Conservation (phyloP, 2,329 filamentous ascomycete genomes). For the Leptographium lundbergii region DNA sequence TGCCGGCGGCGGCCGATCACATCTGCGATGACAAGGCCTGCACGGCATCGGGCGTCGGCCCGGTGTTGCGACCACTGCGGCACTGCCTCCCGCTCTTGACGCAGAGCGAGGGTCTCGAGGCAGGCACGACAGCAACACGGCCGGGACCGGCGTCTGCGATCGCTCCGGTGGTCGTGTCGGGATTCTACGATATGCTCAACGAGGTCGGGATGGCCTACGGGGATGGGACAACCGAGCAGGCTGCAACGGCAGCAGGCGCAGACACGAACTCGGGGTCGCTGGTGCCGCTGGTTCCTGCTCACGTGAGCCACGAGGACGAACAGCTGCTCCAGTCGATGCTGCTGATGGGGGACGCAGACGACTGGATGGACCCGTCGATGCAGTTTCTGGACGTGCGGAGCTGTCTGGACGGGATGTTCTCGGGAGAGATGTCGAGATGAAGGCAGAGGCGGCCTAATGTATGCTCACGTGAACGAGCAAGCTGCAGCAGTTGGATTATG, state of each 20-base stretch:
- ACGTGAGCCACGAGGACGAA: background rate
- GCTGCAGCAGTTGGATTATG: too few relatives aligned
- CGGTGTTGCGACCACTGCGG: conserved; percentile 4
- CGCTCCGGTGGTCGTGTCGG: background rate
- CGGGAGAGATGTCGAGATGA: background rate
- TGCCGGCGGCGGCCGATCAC: background rate
- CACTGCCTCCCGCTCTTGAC: background rate
- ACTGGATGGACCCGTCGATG: background rate
- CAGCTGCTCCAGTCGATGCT: background rate
- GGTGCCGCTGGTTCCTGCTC: too few relatives aligned
- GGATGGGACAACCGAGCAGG: too few relatives aligned
- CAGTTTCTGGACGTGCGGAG: background rate
- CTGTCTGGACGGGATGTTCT: background rate
- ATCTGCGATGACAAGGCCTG: background rate
- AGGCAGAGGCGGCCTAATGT: too few relatives aligned
- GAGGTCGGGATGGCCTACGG: too few relatives aligned
- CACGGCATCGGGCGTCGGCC: background rate
- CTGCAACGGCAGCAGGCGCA: too few relatives aligned
- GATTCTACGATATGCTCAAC: too few relatives aligned
- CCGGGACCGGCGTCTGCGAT: background rate
- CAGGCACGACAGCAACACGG: background rate
- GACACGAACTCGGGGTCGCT: background rate
- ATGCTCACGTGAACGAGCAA: too few relatives aligned
- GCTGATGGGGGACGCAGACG: background rate
- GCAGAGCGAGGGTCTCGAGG: background rate